Evolutionary conservation across 2,329 filamentous ascomycete species (phyloP).

Genomic region (Amesomyces nigricolor): DNA sequence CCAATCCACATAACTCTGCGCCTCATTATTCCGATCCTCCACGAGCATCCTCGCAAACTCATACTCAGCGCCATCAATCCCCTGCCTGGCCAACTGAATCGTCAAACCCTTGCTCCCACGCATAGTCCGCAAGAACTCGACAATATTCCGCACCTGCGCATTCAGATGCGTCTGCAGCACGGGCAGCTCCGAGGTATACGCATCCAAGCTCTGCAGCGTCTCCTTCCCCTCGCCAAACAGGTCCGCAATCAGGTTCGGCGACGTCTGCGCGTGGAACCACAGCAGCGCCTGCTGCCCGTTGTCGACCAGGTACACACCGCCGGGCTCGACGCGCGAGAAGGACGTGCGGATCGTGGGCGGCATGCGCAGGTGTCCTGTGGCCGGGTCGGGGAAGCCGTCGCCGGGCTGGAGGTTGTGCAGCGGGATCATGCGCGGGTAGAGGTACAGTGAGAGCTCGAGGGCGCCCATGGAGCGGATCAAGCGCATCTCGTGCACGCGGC

Average conservation of each 20-base stretch:
- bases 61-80: conserved; percentile 89
- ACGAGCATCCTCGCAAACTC: conserved; percentile 89
- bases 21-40: conserved; percentile 95
- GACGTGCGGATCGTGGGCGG: conserved; percentile 75
- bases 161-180: conserved; percentile 88
- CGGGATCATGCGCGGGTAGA: conserved; percentile 90
- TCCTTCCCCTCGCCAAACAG: conserved; percentile 75
- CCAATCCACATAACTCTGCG: conserved; percentile 98
- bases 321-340: conserved; percentile 83
- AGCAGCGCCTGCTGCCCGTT: conserved; percentile 89
- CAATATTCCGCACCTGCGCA: conserved; percentile 86
- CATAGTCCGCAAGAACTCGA: conserved; percentile 76
- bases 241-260: conserved; percentile 83
- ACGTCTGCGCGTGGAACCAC: conserved; percentile 90
- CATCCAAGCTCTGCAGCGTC: conserved; percentile 69
- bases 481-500: conserved; percentile 84
- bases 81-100: conserved; percentile 85
- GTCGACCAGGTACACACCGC: conserved; percentile 89
- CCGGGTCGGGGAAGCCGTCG: conserved; percentile 81
- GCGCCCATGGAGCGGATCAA: conserved; percentile 85
- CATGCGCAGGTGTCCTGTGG: conserved; percentile 77
- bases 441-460: conserved; percentile 79
- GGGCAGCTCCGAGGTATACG: conserved; percentile 73
- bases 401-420: conserved; percentile 82
- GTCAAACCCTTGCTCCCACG: conserved; percentile 84